phyloP scores from a whole-genome alignment of 805 yeast species.

The Geotrichum ghanense region DNA sequence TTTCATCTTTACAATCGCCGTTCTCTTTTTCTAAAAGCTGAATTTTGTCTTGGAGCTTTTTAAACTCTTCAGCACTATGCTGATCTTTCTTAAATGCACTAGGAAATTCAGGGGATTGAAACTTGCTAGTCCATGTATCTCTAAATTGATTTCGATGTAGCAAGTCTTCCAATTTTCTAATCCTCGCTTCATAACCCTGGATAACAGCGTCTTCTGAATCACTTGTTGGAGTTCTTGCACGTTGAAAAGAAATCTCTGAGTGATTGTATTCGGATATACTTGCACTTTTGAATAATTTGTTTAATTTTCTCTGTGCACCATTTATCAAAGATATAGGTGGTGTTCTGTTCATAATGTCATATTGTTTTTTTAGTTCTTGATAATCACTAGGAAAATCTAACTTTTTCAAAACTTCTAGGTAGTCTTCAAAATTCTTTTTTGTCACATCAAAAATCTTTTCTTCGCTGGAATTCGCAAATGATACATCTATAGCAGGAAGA shows the following conservation, averaged over 20 bases:
- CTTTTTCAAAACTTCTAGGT: slow-evolving; percentile 14
- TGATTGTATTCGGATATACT: slow-evolving; percentile 4
- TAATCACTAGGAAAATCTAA: slow-evolving; percentile 17
- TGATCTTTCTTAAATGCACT: neutral
- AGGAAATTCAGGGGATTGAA: neutral
- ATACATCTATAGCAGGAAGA: slow-evolving; percentile 16
- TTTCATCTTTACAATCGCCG: slow-evolving; percentile 2
- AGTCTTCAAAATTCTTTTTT: slow-evolving; percentile 13
- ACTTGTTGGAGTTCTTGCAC: slow-evolving; percentile 3
- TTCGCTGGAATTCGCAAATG: slow-evolving; percentile 6
- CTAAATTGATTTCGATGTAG: slow-evolving; percentile 53
- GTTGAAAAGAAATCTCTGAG: neutral
- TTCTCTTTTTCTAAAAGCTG: slow-evolving; percentile 12
- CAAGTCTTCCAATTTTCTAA: slow-evolving; percentile 64
- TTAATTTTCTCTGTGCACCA: slow-evolving; percentile 6
- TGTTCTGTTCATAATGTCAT: neutral
- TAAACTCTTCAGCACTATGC: neutral
- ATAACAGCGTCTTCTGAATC: slow-evolving; percentile 30
- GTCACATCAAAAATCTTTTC: slow-evolving; percentile 3
- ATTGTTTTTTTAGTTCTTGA: slow-evolving; percentile 14
- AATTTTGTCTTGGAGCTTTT: slow-evolving; percentile 8
- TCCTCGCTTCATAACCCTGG: slow-evolving; percentile 57
- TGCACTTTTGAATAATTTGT: slow-evolving; percentile 6
- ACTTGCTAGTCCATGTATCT: slow-evolving; percentile 3
- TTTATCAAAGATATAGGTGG: slow-evolving; percentile 6